These are phyloP conservation scores for Cadophora malorum DNA, from an alignment of 2,329 filamentous ascomycete species.

Conservation along the genomic window DNA sequence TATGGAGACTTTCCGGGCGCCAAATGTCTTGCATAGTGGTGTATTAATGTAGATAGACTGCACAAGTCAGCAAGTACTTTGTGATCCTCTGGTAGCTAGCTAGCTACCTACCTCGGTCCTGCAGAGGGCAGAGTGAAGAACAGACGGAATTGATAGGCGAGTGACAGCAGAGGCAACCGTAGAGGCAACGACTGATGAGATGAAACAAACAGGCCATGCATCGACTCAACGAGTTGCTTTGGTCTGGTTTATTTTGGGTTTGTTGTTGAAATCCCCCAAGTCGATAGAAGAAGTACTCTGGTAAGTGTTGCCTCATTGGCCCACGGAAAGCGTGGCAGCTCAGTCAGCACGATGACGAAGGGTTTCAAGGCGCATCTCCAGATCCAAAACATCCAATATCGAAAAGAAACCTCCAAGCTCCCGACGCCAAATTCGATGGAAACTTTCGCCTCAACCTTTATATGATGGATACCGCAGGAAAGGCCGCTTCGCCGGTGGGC, in stretches of 20 bases:
- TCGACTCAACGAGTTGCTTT: too few species aligned
- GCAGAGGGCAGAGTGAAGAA: too few species aligned
- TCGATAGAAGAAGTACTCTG: too few species aligned
- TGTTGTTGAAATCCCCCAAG: too few species aligned
- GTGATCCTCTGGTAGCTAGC: not conserved
- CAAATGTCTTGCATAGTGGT: not conserved
- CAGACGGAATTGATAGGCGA: too few species aligned
- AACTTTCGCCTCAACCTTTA: not conserved
- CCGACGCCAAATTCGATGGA: slow-evolving; percentile 28
- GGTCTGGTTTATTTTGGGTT: too few species aligned
- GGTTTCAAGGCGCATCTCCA: slow-evolving; percentile 1
- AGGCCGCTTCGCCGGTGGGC: slow-evolving; percentile 69
- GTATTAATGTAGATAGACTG: not conserved
- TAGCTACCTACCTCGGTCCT: too few species aligned
- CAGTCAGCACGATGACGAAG: slow-evolving; percentile 12
- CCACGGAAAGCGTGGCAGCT: not conserved
- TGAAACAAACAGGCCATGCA: too few species aligned
- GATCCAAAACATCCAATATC: not conserved
- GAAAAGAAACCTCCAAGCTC: not conserved
- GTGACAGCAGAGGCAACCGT: too few species aligned
- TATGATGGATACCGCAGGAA: slow-evolving; percentile 46
- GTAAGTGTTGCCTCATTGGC: not conserved
- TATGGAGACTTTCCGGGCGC: not conserved
- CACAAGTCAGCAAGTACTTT: not conserved
- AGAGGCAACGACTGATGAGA: too few species aligned